phyloP scores from a whole-genome alignment of 352 stramenopile species.

The Stramenopiles sp. region DNA sequence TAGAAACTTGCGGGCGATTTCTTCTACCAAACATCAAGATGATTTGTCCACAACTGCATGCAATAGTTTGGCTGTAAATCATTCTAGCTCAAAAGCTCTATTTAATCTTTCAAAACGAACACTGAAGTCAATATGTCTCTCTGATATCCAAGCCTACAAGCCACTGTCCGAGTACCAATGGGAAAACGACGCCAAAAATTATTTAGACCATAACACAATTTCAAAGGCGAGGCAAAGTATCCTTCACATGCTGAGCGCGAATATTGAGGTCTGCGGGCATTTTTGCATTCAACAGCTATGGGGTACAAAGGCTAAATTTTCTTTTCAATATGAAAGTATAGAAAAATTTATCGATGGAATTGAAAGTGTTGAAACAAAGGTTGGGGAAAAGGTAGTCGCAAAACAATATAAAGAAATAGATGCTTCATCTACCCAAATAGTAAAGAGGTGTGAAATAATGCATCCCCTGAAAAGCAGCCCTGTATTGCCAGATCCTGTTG shows the following conservation, averaged over 20 bases:
- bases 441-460: background rate
- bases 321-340: background rate
- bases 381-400: background rate
- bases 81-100: background rate
- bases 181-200: background rate
- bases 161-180: background rate
- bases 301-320: background rate
- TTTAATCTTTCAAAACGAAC: background rate
- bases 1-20: background rate
- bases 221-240: background rate
- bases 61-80: background rate
- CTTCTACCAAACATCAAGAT: background rate
- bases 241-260: background rate
- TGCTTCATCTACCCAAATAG: background rate
- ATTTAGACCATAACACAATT: background rate
- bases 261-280: background rate
- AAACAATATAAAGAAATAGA: background rate
- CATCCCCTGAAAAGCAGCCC: background rate
- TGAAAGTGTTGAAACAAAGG: background rate
- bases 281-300: conserved; percentile 8
- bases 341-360: background rate
- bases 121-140: background rate
- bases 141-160: background rate
- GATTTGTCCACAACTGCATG: background rate
- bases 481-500: no score